Base-by-base conservation (phyloP, 768 basidiomycete genomes). In the Tubosaeta sp. region DNA sequence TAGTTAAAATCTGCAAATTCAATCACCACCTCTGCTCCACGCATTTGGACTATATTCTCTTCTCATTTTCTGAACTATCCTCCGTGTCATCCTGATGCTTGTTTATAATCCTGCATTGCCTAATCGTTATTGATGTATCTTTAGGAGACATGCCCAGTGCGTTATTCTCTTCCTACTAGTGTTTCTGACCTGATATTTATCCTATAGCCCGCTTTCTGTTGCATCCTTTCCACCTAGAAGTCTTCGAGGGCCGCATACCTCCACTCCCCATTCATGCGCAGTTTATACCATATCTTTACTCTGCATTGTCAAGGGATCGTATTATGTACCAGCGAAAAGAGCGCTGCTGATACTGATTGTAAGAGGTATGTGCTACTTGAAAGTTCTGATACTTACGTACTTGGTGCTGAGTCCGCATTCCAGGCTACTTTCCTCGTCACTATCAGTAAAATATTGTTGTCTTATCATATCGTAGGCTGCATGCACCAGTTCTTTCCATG, bases 301-400 rank as follows among this genome's bases (percentile, higher is more conserved):
- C 22, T 22, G 26, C 47, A 43, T 29, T 26, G 50, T 59, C 44
- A 17, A 54, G 50, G 46, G 37, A 39, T 26, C 8, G 29, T n/a
- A 13, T 47, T 35, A 38, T 38, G 39, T 50, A n/a, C 47, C 52
- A 2, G 10, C n/a, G 13, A 17, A 22, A 31, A 17, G 43, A 29
- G 29, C 9, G 43, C 27, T 44, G n/a, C 31, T 12, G 19, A 33
- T 14, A 19, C 17, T 29, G 43, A 12, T 31, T 26, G 19, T 12
- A 26, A 6, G 31, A 32, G 44, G 31, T 45, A 29, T 5, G 31
- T 44, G 17, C 17, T 17, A 19, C 43, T 19, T 19, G n/a, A 17
- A 7, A 5, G 39, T n/a, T 14, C n/a, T 14, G 37, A 34, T 12
- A 22, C 22, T 22, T 12, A 43, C n/a, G 26, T n/a, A 44, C 14